Evolutionary conservation across 768 basidiomycete species (phyloP).

Genomic region (Lactarius vividus): DNA sequence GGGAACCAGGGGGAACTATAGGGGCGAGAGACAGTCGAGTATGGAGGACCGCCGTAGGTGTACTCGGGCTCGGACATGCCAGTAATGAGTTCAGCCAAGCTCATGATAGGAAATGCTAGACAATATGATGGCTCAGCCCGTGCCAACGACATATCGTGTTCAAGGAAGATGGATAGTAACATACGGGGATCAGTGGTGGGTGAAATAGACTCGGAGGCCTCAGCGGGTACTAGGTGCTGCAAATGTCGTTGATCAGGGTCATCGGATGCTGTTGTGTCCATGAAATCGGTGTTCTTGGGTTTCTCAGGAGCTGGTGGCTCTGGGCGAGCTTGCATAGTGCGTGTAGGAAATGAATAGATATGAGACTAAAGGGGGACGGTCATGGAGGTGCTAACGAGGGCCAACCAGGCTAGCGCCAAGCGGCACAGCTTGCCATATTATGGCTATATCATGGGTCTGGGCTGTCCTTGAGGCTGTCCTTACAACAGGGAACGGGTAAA

Average conservation of each 20-base stretch:
- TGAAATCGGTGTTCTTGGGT: slow-evolving; percentile 49
- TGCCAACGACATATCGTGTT: slow-evolving; percentile 27
- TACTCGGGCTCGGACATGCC: slow-evolving; percentile 67
- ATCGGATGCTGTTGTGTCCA: slow-evolving; percentile 39
- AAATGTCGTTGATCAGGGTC: slow-evolving; percentile 30
- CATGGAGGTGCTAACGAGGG: neutral
- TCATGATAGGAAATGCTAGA: slow-evolving; percentile 60
- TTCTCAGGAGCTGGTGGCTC: slow-evolving; percentile 43
- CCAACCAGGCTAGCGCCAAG: neutral
- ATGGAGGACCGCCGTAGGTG: slow-evolving; percentile 53
- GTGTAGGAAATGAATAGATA: neutral
- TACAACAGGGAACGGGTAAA: too few species aligned
- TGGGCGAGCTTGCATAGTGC: neutral
- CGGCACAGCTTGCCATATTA: neutral
- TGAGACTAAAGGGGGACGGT: neutral
- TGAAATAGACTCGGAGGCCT: slow-evolving; percentile 57
- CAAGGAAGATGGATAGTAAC: slow-evolving; percentile 33
- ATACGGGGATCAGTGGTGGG: slow-evolving; percentile 46
- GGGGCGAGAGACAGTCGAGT: slow-evolving; percentile 44
- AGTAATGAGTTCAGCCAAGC: slow-evolving; percentile 52
- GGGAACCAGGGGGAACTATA: slow-evolving; percentile 47
- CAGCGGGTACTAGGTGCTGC: slow-evolving; percentile 67
- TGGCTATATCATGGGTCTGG: neutral
- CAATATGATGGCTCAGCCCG: slow-evolving; percentile 42
- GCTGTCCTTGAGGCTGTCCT: too few species aligned